Evolutionary conservation across 495 filamentous ascomycete genomes (phyloP).

Genomic region (Collariella sp.): DNA sequence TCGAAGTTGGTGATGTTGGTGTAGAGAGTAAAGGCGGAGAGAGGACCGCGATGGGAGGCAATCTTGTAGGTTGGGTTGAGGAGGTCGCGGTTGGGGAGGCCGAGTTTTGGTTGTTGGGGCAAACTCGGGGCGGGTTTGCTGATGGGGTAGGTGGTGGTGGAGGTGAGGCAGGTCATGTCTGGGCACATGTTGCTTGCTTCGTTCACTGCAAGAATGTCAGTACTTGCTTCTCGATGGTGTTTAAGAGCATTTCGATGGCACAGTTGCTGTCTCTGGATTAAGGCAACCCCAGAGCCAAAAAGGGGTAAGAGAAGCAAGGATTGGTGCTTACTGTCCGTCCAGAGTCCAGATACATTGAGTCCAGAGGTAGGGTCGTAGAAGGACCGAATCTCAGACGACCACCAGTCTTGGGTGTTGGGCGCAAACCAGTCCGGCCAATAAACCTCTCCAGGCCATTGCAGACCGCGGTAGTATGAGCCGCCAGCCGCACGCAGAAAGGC

Average conservation of each 20-base stretch:
- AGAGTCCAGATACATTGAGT: slow-evolving; percentile 75
- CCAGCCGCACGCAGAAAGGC: slow-evolving; percentile 58
- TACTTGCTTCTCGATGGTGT: no score
- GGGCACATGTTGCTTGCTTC: slow-evolving; percentile 25
- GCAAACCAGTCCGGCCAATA: slow-evolving; percentile 84
- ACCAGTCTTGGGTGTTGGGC: slow-evolving; percentile 55
- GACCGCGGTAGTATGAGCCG: slow-evolving; percentile 60
- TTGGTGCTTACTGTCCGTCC: no score
- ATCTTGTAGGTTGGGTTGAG: slow-evolving; percentile 66
- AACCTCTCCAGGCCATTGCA: slow-evolving; percentile 78
- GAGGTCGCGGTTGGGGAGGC: slow-evolving; percentile 55
- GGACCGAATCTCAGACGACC: slow-evolving; percentile 59
- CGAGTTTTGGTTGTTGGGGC: slow-evolving; percentile 25
- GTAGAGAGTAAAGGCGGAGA: slow-evolving; percentile 62
- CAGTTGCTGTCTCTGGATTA: no score
- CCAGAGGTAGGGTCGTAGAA: slow-evolving; percentile 62
- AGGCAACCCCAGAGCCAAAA: no score
- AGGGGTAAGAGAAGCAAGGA: no score
- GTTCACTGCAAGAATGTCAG: no score
- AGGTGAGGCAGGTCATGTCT: slow-evolving; percentile 10
- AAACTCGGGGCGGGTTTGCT: background rate
- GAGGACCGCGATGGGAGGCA: slow-evolving; percentile 53
- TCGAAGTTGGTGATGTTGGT: slow-evolving; percentile 69
- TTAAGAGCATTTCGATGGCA: no score
- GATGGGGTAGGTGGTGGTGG: background rate